Evolutionary conservation across 768 basidiomycete species (phyloP).

Genomic region (Leccinum fibrillosum): DNA sequence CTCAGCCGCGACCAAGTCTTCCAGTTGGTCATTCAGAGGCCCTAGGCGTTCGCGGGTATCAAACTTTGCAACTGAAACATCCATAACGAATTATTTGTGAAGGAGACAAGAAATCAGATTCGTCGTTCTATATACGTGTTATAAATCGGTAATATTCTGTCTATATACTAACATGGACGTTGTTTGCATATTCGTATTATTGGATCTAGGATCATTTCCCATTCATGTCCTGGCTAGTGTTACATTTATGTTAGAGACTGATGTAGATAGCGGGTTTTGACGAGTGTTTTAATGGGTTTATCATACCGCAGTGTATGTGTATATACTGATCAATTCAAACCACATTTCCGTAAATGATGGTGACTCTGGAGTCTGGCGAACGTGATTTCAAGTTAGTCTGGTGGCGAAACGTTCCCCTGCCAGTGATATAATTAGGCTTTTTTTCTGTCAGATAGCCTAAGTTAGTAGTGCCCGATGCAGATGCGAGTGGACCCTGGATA

Average conservation of each 20-base stretch:
- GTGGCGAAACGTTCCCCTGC: background rate
- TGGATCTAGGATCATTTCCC: background rate
- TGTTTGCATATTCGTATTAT: background rate
- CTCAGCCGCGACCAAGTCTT: background rate
- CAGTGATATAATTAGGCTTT: too few relatives aligned
- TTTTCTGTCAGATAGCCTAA: too few relatives aligned
- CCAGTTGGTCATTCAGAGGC: background rate
- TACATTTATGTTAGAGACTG: background rate
- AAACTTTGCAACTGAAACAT: background rate
- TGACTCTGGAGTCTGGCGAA: too few relatives aligned
- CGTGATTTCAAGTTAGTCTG: too few relatives aligned
- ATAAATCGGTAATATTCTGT: background rate
- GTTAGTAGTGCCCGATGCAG: too few relatives aligned
- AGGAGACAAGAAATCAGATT: background rate
- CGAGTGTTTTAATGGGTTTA: background rate
- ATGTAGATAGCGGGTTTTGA: background rate
- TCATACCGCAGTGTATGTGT: too few relatives aligned
- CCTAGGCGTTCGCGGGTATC: background rate
- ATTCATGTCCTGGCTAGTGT: background rate
- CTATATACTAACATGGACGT: background rate
- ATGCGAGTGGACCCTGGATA: too few relatives aligned
- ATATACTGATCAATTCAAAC: too few relatives aligned
- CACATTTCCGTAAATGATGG: too few relatives aligned
- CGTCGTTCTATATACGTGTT: background rate
- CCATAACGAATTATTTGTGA: background rate